Base-by-base conservation (phyloP, 169 alveolate species). In the Plasmodium fragile region DNA sequence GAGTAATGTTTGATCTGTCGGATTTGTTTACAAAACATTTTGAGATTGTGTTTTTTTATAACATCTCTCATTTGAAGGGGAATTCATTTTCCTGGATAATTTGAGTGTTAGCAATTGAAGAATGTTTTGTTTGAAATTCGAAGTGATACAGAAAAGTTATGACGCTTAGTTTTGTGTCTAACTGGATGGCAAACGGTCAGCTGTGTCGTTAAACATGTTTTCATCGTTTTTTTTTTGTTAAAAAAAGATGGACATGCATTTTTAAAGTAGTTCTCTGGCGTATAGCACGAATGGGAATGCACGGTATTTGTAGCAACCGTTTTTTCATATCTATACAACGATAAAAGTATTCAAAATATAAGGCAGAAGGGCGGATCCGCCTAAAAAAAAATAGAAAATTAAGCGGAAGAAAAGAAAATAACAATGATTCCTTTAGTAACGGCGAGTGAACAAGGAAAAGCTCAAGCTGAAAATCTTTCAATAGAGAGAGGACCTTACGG, bases 391-490 rank as follows among this genome's bases (percentile, higher is more conserved):
- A 96, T 95, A 95, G 95, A 98, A 98, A 97, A 96, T 95, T 96
- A 97, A 97, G 98, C 98, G 99, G 98, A 97, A 98, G 98, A 97
- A 95, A 96, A 91, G 95, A 95, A 94, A 94, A 77, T 89, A 89
- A 92, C 92, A 5, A 82, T 92, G 96, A 92, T 94, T 96, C 98
- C 99, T 97, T 93, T 93, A 98, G 99, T 98, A 97, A 96, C 97
- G 98, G 97, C 98, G 98, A 97, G 98, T 96, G 98, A 97, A 97
- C 96, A 96, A 97, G 98, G 98, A 97, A 80, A 80, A 97, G 99
- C 98, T 96, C 98, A 97, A 93, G 92, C 92, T 95, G 87, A 82
- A 97, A 96, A 79, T 79, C 85, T 55, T 41, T 18, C 55, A 22
- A 41, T 30, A 91, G 97, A 92, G 45, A 84, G 83, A 93, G 95